Evolutionary conservation across 1,284 basidiomycete genomes (phyloP), one percentile per base, ranked within the genome.

Genomic region (Anthracocystis walkeri): DNA sequence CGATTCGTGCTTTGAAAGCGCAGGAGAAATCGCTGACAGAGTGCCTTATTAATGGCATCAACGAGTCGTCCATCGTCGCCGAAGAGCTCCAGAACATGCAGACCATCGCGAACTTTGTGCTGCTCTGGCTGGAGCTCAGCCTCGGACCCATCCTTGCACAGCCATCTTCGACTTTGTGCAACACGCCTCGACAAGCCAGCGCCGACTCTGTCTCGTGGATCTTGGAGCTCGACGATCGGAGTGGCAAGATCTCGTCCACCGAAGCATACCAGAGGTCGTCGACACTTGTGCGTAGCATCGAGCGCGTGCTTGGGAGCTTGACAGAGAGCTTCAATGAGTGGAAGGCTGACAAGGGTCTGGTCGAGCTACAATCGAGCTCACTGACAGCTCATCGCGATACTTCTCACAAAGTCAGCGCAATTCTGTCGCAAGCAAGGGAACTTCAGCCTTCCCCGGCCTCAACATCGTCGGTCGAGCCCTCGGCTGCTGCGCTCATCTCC

Each of bases 31-130:
- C 2, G 18, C 7, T 23, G 21, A n/a, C n/a, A 14, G 48, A 56
- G 10, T 41, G 51, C 49, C 25, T 27, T 4, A 31, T 73, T 46
- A 77, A 77, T 20, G 66, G 75, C 31, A 33, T 77, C 44, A 52
- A 64, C 8, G 33, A 50, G 4, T 12, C n/a, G 3, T 20, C 18
- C 29, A 21, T 77, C 25, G 16, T 48, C 1, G 56, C 62, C 7
- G 74, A 77, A 23, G 61, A 68, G 53, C 56, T 77, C 1, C 7
- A 29, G 0, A 31, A 58, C 38, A 72, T 77, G 69, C 59, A 57
- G 4, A 29, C 46, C 6, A 59, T 77, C 40, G 23, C 49, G 0
- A 62, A 69, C 20, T 56, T 67, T 2, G 31, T 69, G 3, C n/a
- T 61, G 1, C 61, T 76, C 14, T 76, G 69, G 68, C 33, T 67